A percentile compares a stretch with the other conserved stretches of the same genome.
Evolutionary conservation across 768 basidiomycete genomes (phyloP).

Genomic region (Suillus occidentalis): DNA sequence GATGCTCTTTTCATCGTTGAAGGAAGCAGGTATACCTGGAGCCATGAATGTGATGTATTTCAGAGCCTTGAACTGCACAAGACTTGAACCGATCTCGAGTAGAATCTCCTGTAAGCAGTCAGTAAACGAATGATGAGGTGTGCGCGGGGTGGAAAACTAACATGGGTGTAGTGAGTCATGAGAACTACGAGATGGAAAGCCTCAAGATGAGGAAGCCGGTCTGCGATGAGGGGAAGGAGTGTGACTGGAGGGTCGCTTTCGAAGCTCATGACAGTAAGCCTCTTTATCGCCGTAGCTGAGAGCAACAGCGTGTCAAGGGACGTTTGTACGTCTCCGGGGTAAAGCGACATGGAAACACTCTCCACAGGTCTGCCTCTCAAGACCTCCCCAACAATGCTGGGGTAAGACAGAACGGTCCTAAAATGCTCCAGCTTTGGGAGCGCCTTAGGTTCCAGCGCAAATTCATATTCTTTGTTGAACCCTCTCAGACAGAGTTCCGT

Average conservation of each 20-base stretch:
- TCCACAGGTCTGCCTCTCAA: conserved; percentile 49
- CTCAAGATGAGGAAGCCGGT: conserved; percentile 50
- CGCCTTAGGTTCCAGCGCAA: conserved; percentile 37
- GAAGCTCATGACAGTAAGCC: conserved; percentile 60
- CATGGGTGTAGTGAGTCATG: conserved; percentile 47
- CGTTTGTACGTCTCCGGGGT: conserved; percentile 37
- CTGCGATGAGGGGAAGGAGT: conserved; percentile 48
- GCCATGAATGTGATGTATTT: conserved; percentile 63
- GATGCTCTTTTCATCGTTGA: conserved; percentile 47
- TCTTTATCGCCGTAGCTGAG: conserved; percentile 40
- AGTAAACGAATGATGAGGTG: background rate
- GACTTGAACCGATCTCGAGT: conserved; percentile 37
- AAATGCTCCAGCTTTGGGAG: conserved; percentile 51
- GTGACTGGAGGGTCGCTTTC: conserved; percentile 45
- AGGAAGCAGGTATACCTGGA: conserved; percentile 22
- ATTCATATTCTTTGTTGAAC: conserved; percentile 37
- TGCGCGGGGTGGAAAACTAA: conserved; percentile 27
- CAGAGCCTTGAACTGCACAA: conserved; percentile 45
- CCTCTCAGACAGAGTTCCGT: conserved; percentile 57
- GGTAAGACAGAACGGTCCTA: conserved; percentile 54
- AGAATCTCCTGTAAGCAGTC: conserved; percentile 38
- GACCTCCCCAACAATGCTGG: conserved; percentile 44
- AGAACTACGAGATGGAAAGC: conserved; percentile 62
- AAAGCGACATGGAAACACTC: conserved; percentile 53
- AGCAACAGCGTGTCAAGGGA: conserved; percentile 46